A percentile compares a stretch with the other conserved stretches of the same genome.
Conservation (phyloP, 2,329 filamentous ascomycete genomes). For the Ophiocordyceps camponoti-floridani region DNA sequence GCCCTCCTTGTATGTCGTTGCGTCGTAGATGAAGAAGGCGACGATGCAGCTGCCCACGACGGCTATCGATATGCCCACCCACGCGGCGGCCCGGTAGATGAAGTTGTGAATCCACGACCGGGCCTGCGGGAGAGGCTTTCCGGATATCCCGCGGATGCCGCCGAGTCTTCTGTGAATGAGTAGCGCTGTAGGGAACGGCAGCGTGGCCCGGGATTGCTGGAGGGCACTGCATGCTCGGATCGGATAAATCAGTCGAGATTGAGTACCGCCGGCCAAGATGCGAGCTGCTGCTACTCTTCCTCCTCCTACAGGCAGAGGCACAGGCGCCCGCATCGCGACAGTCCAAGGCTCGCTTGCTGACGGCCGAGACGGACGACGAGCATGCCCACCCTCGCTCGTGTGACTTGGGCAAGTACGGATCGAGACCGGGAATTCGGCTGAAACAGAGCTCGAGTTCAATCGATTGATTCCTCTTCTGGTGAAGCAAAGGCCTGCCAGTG, state of each 20-base stretch:
- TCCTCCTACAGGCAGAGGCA: background rate
- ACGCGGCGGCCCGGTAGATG: constrained; percentile 45
- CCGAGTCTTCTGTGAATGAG: background rate
- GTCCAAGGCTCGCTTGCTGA: background rate
- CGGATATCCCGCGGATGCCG: constrained; percentile 21
- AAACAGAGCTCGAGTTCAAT: too few relatives aligned
- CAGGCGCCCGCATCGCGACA: background rate
- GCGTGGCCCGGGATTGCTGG: background rate
- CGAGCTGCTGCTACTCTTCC: too few relatives aligned
- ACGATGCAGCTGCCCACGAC: constrained; percentile 52
- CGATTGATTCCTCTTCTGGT: too few relatives aligned
- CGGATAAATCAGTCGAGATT: background rate
- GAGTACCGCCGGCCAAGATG: background rate
- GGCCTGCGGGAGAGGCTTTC: constrained; percentile 30
- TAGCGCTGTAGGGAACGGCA: background rate
- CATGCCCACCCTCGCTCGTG: background rate
- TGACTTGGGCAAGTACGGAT: background rate
- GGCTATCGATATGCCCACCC: constrained; percentile 52
- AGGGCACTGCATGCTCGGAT: background rate
- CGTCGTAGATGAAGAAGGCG: constrained; percentile 87
- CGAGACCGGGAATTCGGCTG: too few relatives aligned
- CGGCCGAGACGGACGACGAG: background rate
- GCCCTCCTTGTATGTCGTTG: constrained; percentile 69
- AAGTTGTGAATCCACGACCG: constrained; percentile 35
- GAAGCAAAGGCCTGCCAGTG: too few relatives aligned